Conservation (phyloP, 2,329 filamentous ascomycete genomes). For the Fusarium nygamai region DNA sequence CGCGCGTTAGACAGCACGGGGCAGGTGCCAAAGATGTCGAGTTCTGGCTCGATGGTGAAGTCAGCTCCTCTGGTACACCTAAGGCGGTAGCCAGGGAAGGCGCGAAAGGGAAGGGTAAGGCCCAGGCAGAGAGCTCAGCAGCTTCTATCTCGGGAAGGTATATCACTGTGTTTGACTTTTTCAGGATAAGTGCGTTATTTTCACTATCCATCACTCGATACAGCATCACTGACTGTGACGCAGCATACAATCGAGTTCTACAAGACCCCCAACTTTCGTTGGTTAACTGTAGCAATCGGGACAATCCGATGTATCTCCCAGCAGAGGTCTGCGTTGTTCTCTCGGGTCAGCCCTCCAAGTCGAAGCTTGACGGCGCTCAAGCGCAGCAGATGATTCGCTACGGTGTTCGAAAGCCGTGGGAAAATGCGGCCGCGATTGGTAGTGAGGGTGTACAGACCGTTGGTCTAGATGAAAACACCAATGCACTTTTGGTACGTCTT, state of each 20-base stretch:
- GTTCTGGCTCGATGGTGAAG: neutral
- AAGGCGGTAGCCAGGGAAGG: no score
- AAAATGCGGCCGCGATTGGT: neutral
- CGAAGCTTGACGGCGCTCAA: neutral
- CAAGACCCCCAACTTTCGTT: neutral
- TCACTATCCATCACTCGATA: neutral
- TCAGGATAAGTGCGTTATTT: neutral
- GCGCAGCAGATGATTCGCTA: neutral
- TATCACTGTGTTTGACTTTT: neutral
- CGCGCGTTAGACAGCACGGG: neutral
- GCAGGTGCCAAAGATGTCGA: neutral
- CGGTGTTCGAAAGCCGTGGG: neutral
- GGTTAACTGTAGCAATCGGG: neutral
- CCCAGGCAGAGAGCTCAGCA: neutral
- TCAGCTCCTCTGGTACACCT: neutral
- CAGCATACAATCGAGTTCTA: neutral
- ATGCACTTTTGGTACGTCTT: neutral
- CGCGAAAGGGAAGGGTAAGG: neutral
- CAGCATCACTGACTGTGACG: neutral
- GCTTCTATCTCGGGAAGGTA: neutral
- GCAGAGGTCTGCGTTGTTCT: neutral
- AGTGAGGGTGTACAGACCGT: neutral
- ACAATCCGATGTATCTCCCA: neutral
- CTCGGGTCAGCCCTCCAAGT: neutral
- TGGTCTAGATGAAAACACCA: neutral